Evolutionary conservation across 148 eudicot genomes (phyloP).

Genomic region (Amaranthus cruentus): DNA sequence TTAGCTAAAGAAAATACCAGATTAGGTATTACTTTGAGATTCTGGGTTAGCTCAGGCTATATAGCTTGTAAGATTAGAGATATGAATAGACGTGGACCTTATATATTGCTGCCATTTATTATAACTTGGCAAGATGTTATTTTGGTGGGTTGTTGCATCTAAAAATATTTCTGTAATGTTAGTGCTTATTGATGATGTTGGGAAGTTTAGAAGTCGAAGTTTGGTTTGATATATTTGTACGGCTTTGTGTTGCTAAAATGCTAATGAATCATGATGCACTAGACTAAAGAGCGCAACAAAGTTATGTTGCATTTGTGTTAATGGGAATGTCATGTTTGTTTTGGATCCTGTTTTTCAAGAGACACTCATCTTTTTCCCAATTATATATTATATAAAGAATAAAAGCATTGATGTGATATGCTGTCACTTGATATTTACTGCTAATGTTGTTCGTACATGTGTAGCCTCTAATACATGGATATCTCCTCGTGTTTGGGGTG

Average conservation of each 20-base stretch:
- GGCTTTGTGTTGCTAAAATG: not conserved
- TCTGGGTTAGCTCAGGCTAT: not conserved
- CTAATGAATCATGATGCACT: not conserved
- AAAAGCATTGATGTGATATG: not conserved
- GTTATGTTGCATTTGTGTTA: not conserved
- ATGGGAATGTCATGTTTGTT: not conserved
- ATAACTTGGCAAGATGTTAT: not conserved
- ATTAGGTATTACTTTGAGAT: not conserved
- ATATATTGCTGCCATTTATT: not conserved
- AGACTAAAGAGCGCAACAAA: not conserved
- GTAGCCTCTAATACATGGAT: slow-evolving; percentile 81
- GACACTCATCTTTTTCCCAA: not conserved
- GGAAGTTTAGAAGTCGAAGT: no score
- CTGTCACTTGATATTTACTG: not conserved
- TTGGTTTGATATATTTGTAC: not conserved
- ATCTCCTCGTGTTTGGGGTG: slow-evolving; percentile 67
- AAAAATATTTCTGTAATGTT: not conserved
- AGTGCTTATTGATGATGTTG: not conserved
- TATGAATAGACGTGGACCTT: not conserved
- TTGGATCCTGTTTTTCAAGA: not conserved
- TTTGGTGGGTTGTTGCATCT: not conserved
- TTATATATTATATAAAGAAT: not conserved
- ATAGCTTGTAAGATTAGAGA: not conserved
- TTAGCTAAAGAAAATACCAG: not conserved
- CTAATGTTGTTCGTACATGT: slow-evolving; percentile 14